These are phyloP conservation scores for Nissolia schottii DNA, from an alignment of 306 rosid genomes.

Conservation along the genomic window DNA sequence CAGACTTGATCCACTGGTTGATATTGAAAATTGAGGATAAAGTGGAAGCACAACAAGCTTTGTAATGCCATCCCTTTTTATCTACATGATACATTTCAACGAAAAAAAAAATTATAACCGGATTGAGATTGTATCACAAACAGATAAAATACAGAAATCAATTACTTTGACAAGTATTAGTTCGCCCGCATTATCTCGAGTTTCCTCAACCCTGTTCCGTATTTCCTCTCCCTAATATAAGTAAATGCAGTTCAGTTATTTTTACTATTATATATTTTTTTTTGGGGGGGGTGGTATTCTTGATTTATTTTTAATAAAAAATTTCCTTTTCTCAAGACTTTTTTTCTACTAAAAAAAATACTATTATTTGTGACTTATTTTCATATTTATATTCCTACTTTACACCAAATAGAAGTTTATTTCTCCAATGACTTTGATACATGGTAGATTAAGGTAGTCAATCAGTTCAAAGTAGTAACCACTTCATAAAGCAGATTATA, in stretches of 20 bases:
- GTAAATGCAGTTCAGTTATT: not conserved
- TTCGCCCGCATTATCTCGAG: not conserved
- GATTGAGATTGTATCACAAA: conserved; percentile 4
- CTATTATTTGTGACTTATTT: not conserved
- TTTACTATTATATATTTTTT: not conserved
- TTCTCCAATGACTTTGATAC: not conserved
- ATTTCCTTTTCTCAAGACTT: not conserved
- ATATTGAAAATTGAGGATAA: conserved; percentile 98
- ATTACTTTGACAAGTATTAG: not conserved
- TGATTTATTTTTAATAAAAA: not conserved
- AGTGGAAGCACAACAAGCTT: conserved; percentile 99
- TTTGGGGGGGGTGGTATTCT: no score
- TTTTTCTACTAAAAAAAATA: not conserved
- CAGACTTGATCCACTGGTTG: conserved; percentile 96
- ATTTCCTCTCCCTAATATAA: not conserved
- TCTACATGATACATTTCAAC: conserved; percentile 45
- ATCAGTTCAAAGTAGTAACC: not conserved
- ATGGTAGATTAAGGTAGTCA: not conserved
- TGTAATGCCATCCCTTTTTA: conserved; percentile 80
- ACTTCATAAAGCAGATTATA: not conserved
- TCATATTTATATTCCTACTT: not conserved
- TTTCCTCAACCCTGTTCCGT: not conserved
- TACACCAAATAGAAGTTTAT: not conserved
- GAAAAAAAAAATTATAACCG: conserved; percentile 18
- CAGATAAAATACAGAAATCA: not conserved